Percentiles rank a stretch among this genome's conserved stretches.
These are phyloP conservation scores for Xylaria sp. DNA, from an alignment of 2,329 filamentous ascomycete species.

Conservation along the genomic window DNA sequence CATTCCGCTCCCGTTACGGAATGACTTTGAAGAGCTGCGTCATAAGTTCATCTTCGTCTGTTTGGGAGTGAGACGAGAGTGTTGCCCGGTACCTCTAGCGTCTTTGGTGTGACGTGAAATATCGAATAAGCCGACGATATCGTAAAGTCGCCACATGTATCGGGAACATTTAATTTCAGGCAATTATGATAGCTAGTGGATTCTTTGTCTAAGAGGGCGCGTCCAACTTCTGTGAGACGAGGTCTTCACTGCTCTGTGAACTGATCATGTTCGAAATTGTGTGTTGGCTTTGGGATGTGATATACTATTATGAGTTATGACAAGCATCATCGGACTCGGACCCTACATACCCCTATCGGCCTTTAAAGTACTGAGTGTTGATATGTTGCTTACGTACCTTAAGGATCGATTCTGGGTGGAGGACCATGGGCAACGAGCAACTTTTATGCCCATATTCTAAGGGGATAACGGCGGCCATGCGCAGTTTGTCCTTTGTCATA, in stretches of 20 bases:
- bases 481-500: too few species aligned
- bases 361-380: too few species aligned
- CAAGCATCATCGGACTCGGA: neutral
- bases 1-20: too few species aligned
- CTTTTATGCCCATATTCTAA: too few species aligned
- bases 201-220: too few species aligned
- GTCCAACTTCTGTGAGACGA: neutral
- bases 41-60: neutral
- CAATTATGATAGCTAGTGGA: too few species aligned
- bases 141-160: neutral
- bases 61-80: neutral
- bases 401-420: neutral
- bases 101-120: neutral
- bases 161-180: neutral
- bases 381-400: too few species aligned
- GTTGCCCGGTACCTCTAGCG: neutral
- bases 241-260: neutral
- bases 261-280: neutral
- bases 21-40: too few species aligned
- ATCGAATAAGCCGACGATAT: neutral
- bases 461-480: too few species aligned
- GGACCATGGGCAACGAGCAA: neutral
- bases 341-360: too few species aligned
- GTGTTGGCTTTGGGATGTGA: neutral
- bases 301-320: neutral